phyloP scores from a whole-genome alignment of 23 red algal species.

The Pyropia yezoensis region DNA sequence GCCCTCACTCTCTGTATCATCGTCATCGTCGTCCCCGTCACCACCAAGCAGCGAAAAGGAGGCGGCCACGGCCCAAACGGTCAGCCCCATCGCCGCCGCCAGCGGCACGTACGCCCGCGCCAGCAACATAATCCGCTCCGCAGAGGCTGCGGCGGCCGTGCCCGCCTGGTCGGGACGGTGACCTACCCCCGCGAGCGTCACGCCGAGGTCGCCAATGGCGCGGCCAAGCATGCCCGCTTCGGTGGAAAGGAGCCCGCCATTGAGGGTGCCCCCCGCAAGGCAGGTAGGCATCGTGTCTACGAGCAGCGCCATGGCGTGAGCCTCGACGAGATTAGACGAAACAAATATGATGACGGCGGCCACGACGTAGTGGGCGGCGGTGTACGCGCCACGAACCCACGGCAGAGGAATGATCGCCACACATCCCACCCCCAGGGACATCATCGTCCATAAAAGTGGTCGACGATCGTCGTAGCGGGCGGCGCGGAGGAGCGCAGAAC shows the following conservation, averaged over 20 bases:
- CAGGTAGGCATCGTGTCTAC: background rate
- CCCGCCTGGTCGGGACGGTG: background rate
- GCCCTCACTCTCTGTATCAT: too few relatives aligned
- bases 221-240: background rate
- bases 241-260: background rate
- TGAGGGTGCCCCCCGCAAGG: background rate
- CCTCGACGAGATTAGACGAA: background rate
- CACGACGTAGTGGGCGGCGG: background rate
- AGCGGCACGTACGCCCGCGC: too few relatives aligned
- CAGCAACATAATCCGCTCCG: too few relatives aligned
- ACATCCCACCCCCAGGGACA: background rate
- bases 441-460: background rate
- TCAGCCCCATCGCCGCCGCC: too few relatives aligned
- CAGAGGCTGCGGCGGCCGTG: too few relatives aligned
- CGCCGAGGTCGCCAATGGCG: background rate
- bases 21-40: too few relatives aligned
- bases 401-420: background rate
- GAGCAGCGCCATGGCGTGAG: background rate
- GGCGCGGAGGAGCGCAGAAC: background rate
- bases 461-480: background rate
- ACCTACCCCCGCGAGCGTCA: background rate
- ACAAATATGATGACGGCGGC: background rate
- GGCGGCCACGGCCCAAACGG: too few relatives aligned
- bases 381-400: background rate
- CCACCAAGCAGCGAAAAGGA: too few relatives aligned